A percentile compares a stretch with the other conserved stretches of the same genome.
These are phyloP conservation scores for Coniferiporia sulphurascens DNA, from an alignment of 1,284 basidiomycete genomes.

Conservation along the genomic window DNA sequence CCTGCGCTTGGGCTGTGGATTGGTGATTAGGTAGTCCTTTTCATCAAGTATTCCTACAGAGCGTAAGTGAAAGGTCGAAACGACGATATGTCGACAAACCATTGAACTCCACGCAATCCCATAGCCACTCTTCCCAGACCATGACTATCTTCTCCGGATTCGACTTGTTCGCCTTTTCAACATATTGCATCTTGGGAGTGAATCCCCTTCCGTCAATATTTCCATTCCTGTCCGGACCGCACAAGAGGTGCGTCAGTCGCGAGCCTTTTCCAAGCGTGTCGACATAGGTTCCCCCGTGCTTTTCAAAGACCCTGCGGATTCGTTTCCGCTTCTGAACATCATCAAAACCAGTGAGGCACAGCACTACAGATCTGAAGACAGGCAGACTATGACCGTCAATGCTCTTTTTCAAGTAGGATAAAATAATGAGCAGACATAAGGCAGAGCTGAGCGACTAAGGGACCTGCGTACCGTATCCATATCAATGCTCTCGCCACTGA, in stretches of 20 bases:
- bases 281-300: conserved; percentile 53
- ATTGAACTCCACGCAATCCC: conserved; percentile 69
- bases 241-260: conserved; percentile 32
- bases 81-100: conserved; percentile 34
- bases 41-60: conserved; percentile 44
- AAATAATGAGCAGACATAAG: background rate
- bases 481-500: conserved; percentile 71
- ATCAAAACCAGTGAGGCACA: conserved; percentile 66
- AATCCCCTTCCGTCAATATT: conserved; percentile 36
- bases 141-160: conserved; percentile 64
- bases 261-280: conserved; percentile 60
- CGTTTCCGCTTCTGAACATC: conserved; percentile 47
- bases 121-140: conserved; percentile 85
- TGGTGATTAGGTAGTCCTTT: conserved; percentile 49
- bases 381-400: conserved; percentile 53
- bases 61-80: conserved; percentile 10
- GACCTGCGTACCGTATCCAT: conserved; percentile 37
- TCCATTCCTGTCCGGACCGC: conserved; percentile 40
- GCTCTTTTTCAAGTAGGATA: conserved; percentile 36
- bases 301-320: conserved; percentile 50
- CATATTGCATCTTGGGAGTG: conserved; percentile 55
- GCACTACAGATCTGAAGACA: conserved; percentile 55
- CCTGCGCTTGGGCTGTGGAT: conserved; percentile 54
- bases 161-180: conserved; percentile 59
- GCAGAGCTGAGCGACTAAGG: background rate